Percentiles rank a stretch among this genome's conserved stretches.
These are phyloP conservation scores for Xylaria arbuscula DNA, from an alignment of 2,329 filamentous ascomycete species.

Conservation along the genomic window DNA sequence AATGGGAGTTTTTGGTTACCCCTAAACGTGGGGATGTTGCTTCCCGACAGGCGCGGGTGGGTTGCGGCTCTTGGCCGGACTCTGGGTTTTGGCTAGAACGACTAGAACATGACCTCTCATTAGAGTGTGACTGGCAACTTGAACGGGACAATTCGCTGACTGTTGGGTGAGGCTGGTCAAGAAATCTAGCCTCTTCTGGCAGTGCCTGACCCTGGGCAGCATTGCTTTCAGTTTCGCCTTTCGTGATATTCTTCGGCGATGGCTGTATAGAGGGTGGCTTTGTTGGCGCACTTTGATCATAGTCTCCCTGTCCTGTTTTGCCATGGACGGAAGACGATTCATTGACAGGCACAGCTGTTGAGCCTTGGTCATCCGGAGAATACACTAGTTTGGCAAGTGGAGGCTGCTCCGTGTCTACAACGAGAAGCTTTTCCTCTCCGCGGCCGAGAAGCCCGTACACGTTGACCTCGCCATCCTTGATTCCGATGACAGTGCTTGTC, in stretches of 20 bases:
- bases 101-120: constrained; percentile 16
- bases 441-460: constrained; percentile 78
- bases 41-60: not conserved
- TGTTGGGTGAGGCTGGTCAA: constrained; percentile 8
- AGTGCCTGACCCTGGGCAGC: constrained; percentile 1
- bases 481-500: constrained; percentile 76
- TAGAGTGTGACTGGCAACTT: constrained; percentile 20
- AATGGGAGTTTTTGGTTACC: constrained; percentile 8
- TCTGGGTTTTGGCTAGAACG: constrained; percentile 14
- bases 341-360: constrained; percentile 19
- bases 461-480: constrained; percentile 72
- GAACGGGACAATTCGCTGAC: constrained; percentile 12
- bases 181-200: constrained; percentile 10
- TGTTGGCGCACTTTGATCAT: not conserved
- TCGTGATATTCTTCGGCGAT: constrained; percentile 1
- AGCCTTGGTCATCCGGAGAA: constrained; percentile 44
- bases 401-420: constrained; percentile 69
- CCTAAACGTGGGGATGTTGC: not conserved
- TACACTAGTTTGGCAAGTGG: constrained; percentile 61
- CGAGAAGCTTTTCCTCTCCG: constrained; percentile 73
- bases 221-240: not conserved
- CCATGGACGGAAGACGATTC: constrained; percentile 16
- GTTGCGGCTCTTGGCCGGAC: constrained; percentile 6
- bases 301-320: not conserved
- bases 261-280: not conserved